Evolutionary conservation across 441 rosid species (phyloP), one percentile per base, ranked within the genome.

Genomic region (Dalechampia spathulata): DNA sequence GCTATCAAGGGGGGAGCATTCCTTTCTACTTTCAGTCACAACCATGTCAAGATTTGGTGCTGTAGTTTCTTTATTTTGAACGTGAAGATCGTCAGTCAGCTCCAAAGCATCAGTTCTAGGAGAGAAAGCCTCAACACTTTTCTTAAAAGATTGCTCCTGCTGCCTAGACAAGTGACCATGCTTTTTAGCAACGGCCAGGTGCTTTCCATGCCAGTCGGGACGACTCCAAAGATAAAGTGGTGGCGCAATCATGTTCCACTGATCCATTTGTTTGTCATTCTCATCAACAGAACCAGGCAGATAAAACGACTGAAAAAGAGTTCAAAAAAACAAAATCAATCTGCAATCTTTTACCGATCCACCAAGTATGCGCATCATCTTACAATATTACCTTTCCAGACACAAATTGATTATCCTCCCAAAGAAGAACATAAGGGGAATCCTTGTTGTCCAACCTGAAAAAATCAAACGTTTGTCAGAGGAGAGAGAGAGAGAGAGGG

Each of bases 151-250:
- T 2, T 52, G 41, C 58, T 52, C 50, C 12, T 38, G 64, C 54
- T 59, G 63, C 43, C 20, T 58, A 28, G 55, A 57, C 57, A 77
- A 27, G 54, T 86, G 97, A 55, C 76, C 78, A 62, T 78, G 83
- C 62, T 68, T 63, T 60, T 73, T 64, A 48, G 97, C 94, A 62
- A 85, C 70, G 26, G 42, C 63, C 75, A 32, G 74, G 83, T 89
- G 92, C 60, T 72, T 71, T 13, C 23, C 62, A 51, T 67, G 72
- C 78, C 76, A 88, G 67, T 84, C 88, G 20, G 28, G 65, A 49
- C 75, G 88, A 60, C 99, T 92, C 99, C 99, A 92, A 55, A 92
- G 97, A 75, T 78, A 83, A 32, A 89, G 91, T 22, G 73, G 81
- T 1, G 99, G 97, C 4, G 96, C 56, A 30, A 38, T 70, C 42